Evolutionary conservation across 441 rosid species (phyloP), one percentile per base, ranked within the genome.

Genomic region (Erodium moschatum): DNA sequence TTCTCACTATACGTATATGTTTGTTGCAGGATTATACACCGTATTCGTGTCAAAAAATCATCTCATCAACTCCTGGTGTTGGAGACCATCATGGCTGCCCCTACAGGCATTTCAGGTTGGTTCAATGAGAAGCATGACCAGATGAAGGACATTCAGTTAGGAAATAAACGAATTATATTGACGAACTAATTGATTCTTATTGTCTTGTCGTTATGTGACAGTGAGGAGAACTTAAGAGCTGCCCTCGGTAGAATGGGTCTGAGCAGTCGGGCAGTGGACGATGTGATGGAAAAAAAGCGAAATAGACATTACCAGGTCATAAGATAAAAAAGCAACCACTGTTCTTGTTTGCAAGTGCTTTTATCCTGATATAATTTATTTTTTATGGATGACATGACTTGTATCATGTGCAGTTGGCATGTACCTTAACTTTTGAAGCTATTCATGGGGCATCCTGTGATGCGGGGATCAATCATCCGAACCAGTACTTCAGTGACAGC

Each of bases 401-500:
- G 31, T 61, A 3, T 61, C 35, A 52, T 69, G 40, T 73, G 73
- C 85, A 94, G 99, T 81, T 95, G 75, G 97, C 97, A 9, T 95
- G 99, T 82, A 95, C 99, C 31, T 73, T 91, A 72, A 88, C 94
- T 2, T 94, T 91, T 76, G 99, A 95, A 81, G 88, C 91, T 67
- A 77, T 91, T 75, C 92, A 90, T 70, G 81, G 87, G 58, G 72
- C 84, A 70, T 76, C 92, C 20, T 81, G 84, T 70, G 97, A 91
- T 79, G 78, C 92, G 65, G 99, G 97, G 33, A 85, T 91, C 80
- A 95, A 91, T 75, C 99, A 46, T 84, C 97, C 97, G 0, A 91
- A 85, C 68, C 94, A 89, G 76, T 89, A 87, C 81, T 67, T 48
- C 40, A 67, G 24, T 0, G 69, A 67, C 12, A 67, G 69, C 60